These are phyloP conservation scores for Calonectria pseudoturangicola DNA, from an alignment of 2,329 filamentous ascomycete genomes.

Conservation along the genomic window DNA sequence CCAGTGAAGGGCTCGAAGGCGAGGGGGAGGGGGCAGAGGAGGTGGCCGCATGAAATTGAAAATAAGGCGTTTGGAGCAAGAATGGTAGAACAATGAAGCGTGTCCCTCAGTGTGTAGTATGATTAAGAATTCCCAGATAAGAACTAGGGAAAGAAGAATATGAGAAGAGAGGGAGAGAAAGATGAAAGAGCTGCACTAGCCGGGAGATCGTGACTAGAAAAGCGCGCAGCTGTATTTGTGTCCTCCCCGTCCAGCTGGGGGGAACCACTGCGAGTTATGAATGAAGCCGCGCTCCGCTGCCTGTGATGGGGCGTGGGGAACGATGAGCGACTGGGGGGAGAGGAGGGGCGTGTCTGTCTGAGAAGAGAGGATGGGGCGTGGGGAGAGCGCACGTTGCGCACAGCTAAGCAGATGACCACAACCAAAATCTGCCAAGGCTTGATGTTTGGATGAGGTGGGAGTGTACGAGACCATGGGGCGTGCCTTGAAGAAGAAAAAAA, in stretches of 20 bases:
- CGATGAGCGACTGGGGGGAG: constrained; percentile 25
- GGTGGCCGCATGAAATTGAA: constrained; percentile 49
- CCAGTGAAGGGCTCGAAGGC: constrained; percentile 45
- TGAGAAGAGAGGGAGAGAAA: constrained; percentile 18
- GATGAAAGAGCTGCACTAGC: constrained; percentile 29
- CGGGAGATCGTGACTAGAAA: constrained; percentile 42
- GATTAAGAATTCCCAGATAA: constrained; percentile 18
- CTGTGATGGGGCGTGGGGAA: constrained; percentile 40
- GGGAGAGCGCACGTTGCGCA: constrained; percentile 25
- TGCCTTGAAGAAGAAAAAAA: background rate
- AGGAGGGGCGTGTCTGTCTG: constrained; percentile 8
- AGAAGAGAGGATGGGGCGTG: constrained; percentile 14
- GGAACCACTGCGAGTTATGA: constrained; percentile 52
- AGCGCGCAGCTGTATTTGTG: constrained; percentile 56
- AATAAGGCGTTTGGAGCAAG: constrained; percentile 28
- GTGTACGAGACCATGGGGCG: background rate
- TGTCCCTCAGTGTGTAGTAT: background rate
- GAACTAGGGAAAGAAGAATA: constrained; percentile 20
- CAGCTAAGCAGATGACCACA: constrained; percentile 31
- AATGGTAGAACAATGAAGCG: constrained; percentile 39
- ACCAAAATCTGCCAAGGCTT: background rate
- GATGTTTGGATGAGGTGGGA: constrained; percentile 14
- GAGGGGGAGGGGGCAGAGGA: constrained; percentile 41
- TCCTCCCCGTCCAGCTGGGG: constrained; percentile 41
- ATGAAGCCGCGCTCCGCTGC: constrained; percentile 49